Conservation (phyloP, 2,329 filamentous ascomycete species). For the Penicillium sp. region DNA sequence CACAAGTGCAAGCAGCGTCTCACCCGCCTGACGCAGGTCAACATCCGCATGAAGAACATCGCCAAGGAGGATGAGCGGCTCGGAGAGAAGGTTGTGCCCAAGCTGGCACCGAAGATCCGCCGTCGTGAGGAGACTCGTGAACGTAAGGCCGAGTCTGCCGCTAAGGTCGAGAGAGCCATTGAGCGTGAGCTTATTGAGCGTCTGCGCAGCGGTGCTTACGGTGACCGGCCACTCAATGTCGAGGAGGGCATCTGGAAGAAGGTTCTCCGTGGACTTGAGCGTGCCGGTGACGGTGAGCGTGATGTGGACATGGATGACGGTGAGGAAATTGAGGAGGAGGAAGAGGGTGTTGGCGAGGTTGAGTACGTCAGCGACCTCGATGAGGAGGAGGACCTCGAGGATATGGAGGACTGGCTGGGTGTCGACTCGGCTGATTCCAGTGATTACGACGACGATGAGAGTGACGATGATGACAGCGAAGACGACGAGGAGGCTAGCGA, state of each 20-base stretch:
- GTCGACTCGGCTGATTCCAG: conserved; percentile 59
- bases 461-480: conserved; percentile 53
- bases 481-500: conserved; percentile 40
- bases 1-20: conserved; percentile 97
- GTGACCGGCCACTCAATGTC: conserved; percentile 89
- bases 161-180: conserved; percentile 93
- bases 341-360: conserved; percentile 71
- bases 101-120: conserved; percentile 84
- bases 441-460: conserved; percentile 48
- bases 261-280: conserved; percentile 86
- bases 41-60: conserved; percentile 71
- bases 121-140: conserved; percentile 72
- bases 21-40: conserved; percentile 87
- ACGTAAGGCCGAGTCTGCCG: conserved; percentile 73
- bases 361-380: conserved; percentile 94
- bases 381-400: conserved; percentile 74
- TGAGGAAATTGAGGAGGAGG: conserved; percentile 71
- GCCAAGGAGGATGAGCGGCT: conserved; percentile 85
- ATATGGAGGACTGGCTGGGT: conserved; percentile 94
- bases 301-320: conserved; percentile 89
- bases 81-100: conserved; percentile 83
- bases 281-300: conserved; percentile 74
- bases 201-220: conserved; percentile 87
- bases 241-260: conserved; percentile 97
- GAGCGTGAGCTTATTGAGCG: conserved; percentile 92